Base-by-base conservation (phyloP, 2,329 filamentous ascomycete species). In the Scolecobasidium constrictum region DNA sequence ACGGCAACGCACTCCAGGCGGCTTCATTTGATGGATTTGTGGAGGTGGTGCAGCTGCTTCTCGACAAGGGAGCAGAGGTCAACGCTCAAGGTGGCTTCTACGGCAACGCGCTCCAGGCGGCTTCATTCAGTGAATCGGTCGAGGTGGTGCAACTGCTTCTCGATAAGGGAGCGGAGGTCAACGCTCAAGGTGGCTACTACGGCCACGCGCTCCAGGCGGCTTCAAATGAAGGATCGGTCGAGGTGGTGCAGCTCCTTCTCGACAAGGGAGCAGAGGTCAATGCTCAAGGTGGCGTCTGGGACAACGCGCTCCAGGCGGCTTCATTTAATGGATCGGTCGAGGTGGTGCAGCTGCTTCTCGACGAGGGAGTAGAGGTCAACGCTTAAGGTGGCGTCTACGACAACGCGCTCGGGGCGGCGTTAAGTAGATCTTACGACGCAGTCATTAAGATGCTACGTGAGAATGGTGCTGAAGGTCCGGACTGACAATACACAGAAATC, bases 131-230 rank as follows among this genome's bases (percentile, higher is more conserved):
- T 11, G 42, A 22, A 40, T 15, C 45, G 6, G 20, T 11, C 15
- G 17, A 12, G 9, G 19, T 20, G 5, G 40, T 44, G 6, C 15
- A 45, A 16, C 42, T 26, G 22, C 39, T 44, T 9, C 40, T 45
- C 7, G 40, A 13, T 5, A 45, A 19, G 20, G 42, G 39, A 11
- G 42, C 40, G 5, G 28, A 44, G 11, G 42, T 44, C 19, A 44
- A 45, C 42, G 40, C 42, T 6, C 43, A 45, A 35, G 43, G 40
- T 18, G 42, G 42, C 12, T 15, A 6, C 13, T 43, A 9, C 40
- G 34, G 17, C 36, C 15, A 15, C 34, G 40, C 40, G 20, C 40
- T 43, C 13, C 35, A 42, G 9, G 17, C 16, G 18, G 40, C 40
- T 6, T 17, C 36, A n/a, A 21, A 7, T 5, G n/a, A 18, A 19